Percentiles rank a stretch among this genome's conserved stretches.
These are phyloP conservation scores for Priceomyces melissophilus DNA, from an alignment of 805 yeast genomes.

Conservation along the genomic window DNA sequence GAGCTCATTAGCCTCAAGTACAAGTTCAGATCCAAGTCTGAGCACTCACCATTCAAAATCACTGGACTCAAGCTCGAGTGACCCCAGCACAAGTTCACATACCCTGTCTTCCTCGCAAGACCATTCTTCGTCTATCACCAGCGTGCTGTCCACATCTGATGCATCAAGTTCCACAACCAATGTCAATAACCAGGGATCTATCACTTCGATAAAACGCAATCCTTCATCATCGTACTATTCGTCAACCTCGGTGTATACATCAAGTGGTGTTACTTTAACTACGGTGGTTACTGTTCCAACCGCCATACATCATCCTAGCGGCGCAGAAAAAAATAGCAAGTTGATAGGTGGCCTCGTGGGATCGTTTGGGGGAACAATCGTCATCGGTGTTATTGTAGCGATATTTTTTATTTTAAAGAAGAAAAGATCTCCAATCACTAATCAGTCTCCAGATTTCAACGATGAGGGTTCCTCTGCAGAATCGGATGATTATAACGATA, in stretches of 20 bases:
- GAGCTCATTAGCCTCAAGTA: neutral
- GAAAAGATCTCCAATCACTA: slow-evolving; percentile 26
- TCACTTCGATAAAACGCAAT: slow-evolving; percentile 6
- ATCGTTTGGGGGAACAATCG: slow-evolving; percentile 42
- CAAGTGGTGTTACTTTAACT: slow-evolving; percentile 36
- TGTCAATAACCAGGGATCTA: slow-evolving; percentile 3
- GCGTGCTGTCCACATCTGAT: no score
- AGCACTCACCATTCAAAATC: no score
- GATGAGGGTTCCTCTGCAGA: slow-evolving; percentile 19
- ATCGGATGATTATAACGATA: slow-evolving; percentile 5
- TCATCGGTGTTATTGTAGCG: slow-evolving; percentile 36
- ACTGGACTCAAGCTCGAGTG: slow-evolving; percentile 8
- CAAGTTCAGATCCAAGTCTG: neutral
- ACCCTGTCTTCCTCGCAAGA: neutral
- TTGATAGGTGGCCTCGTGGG: slow-evolving; percentile 46
- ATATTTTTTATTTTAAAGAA: slow-evolving; percentile 33
- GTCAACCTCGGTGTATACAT: slow-evolving; percentile 7
- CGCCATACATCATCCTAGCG: slow-evolving; percentile 16
- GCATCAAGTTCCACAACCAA: slow-evolving; percentile 5
- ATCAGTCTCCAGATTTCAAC: slow-evolving; percentile 44
- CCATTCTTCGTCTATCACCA: no score
- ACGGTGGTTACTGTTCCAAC: slow-evolving; percentile 39
- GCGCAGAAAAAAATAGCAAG: slow-evolving; percentile 26
- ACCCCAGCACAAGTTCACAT: neutral
- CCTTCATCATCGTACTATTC: slow-evolving; percentile 10